Conservation (phyloP, 371 early-diverging fungal species). For the Mortierella sp. region DNA sequence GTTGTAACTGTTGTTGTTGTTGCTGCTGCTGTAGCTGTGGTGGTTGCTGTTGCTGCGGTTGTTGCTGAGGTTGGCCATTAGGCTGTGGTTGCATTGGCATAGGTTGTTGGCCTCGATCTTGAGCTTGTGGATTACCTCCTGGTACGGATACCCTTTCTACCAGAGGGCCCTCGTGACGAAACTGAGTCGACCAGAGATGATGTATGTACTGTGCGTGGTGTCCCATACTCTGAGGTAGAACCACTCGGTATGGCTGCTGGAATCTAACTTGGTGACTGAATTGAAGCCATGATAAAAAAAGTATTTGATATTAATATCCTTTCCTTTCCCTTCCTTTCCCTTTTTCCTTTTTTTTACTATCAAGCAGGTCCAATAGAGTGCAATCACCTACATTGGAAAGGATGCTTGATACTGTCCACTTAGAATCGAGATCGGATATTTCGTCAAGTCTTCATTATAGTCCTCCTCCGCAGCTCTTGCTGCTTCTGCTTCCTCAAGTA, state of each 20-base stretch:
- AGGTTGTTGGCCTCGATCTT: constrained; percentile 4
- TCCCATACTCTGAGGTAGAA: constrained; percentile 57
- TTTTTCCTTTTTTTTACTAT: too few relatives aligned
- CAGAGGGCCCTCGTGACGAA: constrained; percentile 3
- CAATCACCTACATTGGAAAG: constrained; percentile 64
- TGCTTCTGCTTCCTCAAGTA: constrained; percentile 24
- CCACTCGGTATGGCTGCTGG: constrained; percentile 56
- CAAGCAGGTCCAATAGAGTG: background rate
- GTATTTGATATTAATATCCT: background rate
- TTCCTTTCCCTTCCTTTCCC: too few relatives aligned
- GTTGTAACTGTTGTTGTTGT: too few relatives aligned
- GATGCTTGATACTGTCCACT: constrained; percentile 68
- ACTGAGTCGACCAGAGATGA: constrained; percentile 21
- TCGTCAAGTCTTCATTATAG: constrained; percentile 45
- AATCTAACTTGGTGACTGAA: constrained; percentile 64
- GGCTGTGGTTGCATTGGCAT: background rate
- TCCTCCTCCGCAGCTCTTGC: constrained; percentile 11
- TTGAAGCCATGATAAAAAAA: background rate
- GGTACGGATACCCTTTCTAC: background rate
- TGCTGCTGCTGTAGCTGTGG: background rate
- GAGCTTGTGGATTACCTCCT: background rate
- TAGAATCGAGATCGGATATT: constrained; percentile 67
- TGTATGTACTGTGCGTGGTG: constrained; percentile 36
- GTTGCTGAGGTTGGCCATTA: constrained; percentile 6
- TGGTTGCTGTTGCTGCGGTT: background rate